Conservation (phyloP, 768 basidiomycete species). For the Lanmaoa rubissima region DNA sequence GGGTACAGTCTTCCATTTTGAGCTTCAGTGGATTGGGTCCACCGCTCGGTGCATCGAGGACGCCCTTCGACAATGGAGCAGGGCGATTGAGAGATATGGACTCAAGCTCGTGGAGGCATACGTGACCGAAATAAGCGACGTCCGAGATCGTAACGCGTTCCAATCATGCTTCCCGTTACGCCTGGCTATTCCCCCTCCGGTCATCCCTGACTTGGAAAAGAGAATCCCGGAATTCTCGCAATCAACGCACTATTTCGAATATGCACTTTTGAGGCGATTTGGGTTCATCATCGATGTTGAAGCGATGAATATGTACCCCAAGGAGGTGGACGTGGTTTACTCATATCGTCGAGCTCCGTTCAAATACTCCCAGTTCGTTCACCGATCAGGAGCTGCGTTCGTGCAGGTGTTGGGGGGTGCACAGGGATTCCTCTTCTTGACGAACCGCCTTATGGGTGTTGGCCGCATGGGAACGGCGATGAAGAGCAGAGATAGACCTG, state of each 20-base stretch:
- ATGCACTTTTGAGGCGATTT: conserved; percentile 70
- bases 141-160: conserved; percentile 83
- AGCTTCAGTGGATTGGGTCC: conserved; percentile 95
- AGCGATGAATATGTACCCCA: conserved; percentile 72
- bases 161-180: conserved; percentile 86
- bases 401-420: conserved; percentile 80
- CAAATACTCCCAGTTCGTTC: conserved; percentile 88
- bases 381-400: conserved; percentile 85
- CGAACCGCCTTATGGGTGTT: conserved; percentile 79
- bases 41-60: conserved; percentile 92
- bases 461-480: conserved; percentile 57
- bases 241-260: conserved; percentile 74
- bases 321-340: conserved; percentile 81
- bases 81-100: conserved; percentile 84
- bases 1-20: conserved; percentile 93
- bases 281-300: conserved; percentile 86
- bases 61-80: conserved; percentile 74
- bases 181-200: conserved; percentile 73
- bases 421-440: conserved; percentile 84
- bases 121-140: conserved; percentile 87
- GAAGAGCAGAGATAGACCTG: conserved; percentile 56
- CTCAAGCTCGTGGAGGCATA: conserved; percentile 92
- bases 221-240: conserved; percentile 68
- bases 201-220: conserved; percentile 62
- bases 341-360: conserved; percentile 81